Evolutionary conservation across 1,284 basidiomycete genomes (phyloP), one percentile per base, ranked within the genome.

Genomic region (Fereydounia khargensis): DNA sequence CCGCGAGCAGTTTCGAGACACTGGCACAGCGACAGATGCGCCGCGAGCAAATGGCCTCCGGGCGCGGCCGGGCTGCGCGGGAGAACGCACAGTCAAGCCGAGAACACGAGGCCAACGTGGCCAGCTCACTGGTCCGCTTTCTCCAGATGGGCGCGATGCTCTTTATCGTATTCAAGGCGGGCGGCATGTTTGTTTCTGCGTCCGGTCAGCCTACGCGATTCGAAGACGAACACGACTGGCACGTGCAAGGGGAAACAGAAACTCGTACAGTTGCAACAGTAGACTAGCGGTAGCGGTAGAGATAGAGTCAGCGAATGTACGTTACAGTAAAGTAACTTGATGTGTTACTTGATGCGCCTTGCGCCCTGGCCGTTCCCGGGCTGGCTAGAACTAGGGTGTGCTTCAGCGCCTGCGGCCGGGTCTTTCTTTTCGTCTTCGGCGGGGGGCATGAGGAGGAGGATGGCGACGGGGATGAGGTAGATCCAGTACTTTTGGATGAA

Each of bases 401-500:
- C 43, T 35, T 57, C 44, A 13, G 47, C 43, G 9, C 34, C 42
- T n/a, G n/a, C n/a, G n/a, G n/a, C n/a, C n/a, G n/a, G n/a, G n/a
- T 27, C 24, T 16, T 30, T 30, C 17, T 30, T 14, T 16, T 62
- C 54, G 2, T 61, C 63, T 9, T 48, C 53, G 3, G 42, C 47
- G 3, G 46, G 46, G 0, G 66, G 64, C 32, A 69, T 44, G 18
- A 64, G 35, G 4, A 69, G n/a, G 23, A 69, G 40, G 14, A 61
- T 21, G 14, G 52, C 44, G 4, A 69, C 18, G 0, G 66, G 66
- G 31, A 69, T 48, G 4, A 58, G 20, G 35, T 56, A 70, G 28
- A 53, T 50, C 68, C 68, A 70, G 36, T 70, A 70, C 27, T 65
- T 66, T 16, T 61, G 60, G 13, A 68, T 19, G 24, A 68, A 63